Percentiles rank a stretch among this genome's conserved stretches.
Evolutionary conservation across 2,329 filamentous ascomycete species (phyloP).

Genomic region (Aurifilum marmelostoma): DNA sequence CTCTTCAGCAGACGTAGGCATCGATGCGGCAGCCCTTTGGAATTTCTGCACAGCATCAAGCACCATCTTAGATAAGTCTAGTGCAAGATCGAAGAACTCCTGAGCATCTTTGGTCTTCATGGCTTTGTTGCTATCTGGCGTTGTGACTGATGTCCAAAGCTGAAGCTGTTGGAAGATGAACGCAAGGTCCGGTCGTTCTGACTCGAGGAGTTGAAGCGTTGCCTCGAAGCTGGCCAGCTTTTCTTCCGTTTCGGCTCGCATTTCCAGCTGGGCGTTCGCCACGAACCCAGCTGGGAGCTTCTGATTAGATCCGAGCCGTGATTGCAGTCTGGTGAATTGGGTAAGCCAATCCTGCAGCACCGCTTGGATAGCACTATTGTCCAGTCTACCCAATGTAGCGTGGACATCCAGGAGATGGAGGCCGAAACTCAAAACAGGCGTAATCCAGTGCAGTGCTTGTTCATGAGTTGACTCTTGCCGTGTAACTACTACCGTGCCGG

Average conservation of each 20-base stretch:
- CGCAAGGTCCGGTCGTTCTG: conserved; percentile 58
- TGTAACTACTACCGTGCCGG: conserved; percentile 31
- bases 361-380: conserved; percentile 49
- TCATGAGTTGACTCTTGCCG: conserved; percentile 33
- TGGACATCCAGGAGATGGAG: conserved; percentile 68
- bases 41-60: conserved; percentile 80
- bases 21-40: conserved; percentile 55
- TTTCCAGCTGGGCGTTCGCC: conserved; percentile 41
- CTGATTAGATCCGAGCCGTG: conserved; percentile 47
- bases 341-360: conserved; percentile 55
- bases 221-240: conserved; percentile 43
- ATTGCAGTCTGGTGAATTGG: conserved; percentile 49
- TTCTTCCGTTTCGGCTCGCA: conserved; percentile 41
- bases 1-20: conserved; percentile 64
- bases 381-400: conserved; percentile 60
- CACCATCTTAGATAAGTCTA: conserved; percentile 71
- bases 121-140: conserved; percentile 27
- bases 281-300: conserved; percentile 56
- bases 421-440: conserved; percentile 67
- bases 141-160: conserved; percentile 58
- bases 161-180: conserved; percentile 70
- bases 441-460: conserved; percentile 61
- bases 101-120: conserved; percentile 36
- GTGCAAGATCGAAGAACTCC: conserved; percentile 60
- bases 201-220: conserved; percentile 49